Base-by-base conservation (phyloP, 768 basidiomycete genomes). In the Russula ochroleuca region DNA sequence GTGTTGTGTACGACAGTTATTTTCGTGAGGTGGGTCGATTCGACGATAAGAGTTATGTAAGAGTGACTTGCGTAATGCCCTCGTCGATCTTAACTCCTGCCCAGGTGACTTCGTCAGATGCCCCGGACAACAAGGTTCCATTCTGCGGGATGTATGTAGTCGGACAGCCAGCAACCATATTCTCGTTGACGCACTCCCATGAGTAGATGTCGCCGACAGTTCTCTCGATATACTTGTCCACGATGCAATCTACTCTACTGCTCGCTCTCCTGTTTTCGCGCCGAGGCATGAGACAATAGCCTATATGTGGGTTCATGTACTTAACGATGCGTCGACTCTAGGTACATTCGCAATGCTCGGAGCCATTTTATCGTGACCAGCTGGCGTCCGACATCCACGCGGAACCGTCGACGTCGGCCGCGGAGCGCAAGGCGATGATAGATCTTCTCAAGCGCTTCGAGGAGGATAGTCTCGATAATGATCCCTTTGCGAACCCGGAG, bases 211-310 rank as follows among this genome's bases (percentile, higher is more conserved):
- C 80, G 78, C 37, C 79, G 88, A 70, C 87, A 90, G 69, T 80
- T 89, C 67, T 82, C 89, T 19, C 86, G 85, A 70, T 94, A 94
- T 73, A 86, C 85, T 0, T 94, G 92, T 67, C 88, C 92, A 25
- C 79, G 79, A 37, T 94, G 92, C 75, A 93, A 93, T 70, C 75
- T 87, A 31, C 81, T 82, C 0, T 94, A 94, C 69, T 94, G 92
- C 75, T 89, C 89, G 31, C 72, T 93, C 35, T 75, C 77, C 13
- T 94, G 92, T 74, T 94, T 91, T 75, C 84, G 86, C 49, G 87
- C 87, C 13, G 23, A 57, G 61, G 64, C 40, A 67, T 17, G 59
- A n/a, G 37, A 35, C 17, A 8, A 1, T n/a, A 8, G 31, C 11
- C 41, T 47, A n/a, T 13, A 38, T 25, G 2, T 6, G 3, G 28